phyloP scores from a whole-genome alignment of 1,139 yeast species.

The Ogataea hybrid region DNA sequence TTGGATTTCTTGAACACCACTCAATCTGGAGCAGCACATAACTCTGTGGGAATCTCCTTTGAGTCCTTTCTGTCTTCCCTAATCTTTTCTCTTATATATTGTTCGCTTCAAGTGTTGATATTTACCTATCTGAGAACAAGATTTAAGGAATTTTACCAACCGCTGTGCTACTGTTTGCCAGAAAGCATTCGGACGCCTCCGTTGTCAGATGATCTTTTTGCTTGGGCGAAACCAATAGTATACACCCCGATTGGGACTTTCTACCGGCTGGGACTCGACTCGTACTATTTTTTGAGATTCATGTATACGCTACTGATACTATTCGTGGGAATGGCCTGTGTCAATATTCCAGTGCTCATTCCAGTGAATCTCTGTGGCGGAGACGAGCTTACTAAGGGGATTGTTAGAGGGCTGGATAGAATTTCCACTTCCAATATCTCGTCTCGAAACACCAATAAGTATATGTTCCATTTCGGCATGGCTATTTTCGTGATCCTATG shows the following conservation, averaged over 20 bases:
- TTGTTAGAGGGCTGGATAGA: slow-evolving; percentile 50
- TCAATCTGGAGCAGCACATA: slow-evolving; percentile 55
- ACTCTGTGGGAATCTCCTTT: slow-evolving; percentile 43
- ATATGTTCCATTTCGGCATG: slow-evolving; percentile 56
- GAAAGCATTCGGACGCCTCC: slow-evolving; percentile 39
- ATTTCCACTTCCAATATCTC: slow-evolving; percentile 64
- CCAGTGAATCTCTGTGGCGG: slow-evolving; percentile 55
- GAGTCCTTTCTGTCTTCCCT: slow-evolving; percentile 47
- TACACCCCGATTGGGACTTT: slow-evolving; percentile 42
- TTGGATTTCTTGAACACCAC: slow-evolving; percentile 50
- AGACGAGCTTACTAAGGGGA: slow-evolving; percentile 16
- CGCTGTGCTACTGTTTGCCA: slow-evolving; percentile 47
- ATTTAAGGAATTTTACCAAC: slow-evolving; percentile 54
- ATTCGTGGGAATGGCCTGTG: slow-evolving; percentile 47
- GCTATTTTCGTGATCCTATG: slow-evolving; percentile 47
- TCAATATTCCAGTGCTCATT: slow-evolving; percentile 52
- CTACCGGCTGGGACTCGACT: slow-evolving; percentile 56
- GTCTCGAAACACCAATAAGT: slow-evolving; percentile 40
- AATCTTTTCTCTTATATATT: slow-evolving; percentile 48
- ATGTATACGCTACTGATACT: slow-evolving; percentile 46
- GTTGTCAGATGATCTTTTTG: slow-evolving; percentile 41
- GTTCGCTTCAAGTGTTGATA: slow-evolving; percentile 49
- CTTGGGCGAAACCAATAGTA: slow-evolving; percentile 49
- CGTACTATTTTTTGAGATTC: slow-evolving; percentile 60
- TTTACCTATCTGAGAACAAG: slow-evolving; percentile 51